Evolutionary conservation across 495 filamentous ascomycete genomes (phyloP), one percentile per base, ranked within the genome.

Genomic region (Hyphodiscus hymeniophilus): DNA sequence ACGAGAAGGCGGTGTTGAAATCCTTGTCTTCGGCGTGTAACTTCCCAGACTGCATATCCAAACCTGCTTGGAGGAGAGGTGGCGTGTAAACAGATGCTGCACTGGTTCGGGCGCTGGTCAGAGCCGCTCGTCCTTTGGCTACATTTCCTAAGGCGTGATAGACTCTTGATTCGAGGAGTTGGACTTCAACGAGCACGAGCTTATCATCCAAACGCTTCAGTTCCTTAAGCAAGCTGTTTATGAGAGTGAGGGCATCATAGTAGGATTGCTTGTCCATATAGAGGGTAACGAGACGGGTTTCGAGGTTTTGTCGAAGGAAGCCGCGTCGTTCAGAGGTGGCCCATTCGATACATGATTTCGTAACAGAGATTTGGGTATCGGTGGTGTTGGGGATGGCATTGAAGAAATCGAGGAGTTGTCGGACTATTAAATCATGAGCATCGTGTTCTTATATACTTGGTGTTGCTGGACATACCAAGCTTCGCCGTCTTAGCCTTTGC

Each of bases 31-130:
- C 94, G 17, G 92, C 92, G 65, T 99, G 92, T 18, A 99, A 77
- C 82, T 95, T 95, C 56, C 92, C 92, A 43, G 87, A 94, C 70
- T 99, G 92, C 94, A 97, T 97, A 58, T 99, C 92, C 46, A 99
- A 73, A 54, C 90, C 87, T 33, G 92, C 94, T 69, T 99, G 92
- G 50, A 97, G 76, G 47, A 94, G 78, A 10, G 92, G 92, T 21
- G 94, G 92, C 15, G 88, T 95, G 71, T 99, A 99, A 48, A 97
- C 94, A 21, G 87, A 90, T 24, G 94, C 92, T 35, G 92, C 92
- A 42, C 84, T 90, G 34, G 92, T 99, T 55, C 92, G 82, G 24
- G 92, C 89, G 48, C 86, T 89, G 11, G 94, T 97, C 23, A 99
- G 76, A 32, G 94, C 91, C 26, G 92, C 94, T 53, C 92, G 89